Base-by-base conservation (phyloP, 495 filamentous ascomycete species). In the Penicillium flavigenum region DNA sequence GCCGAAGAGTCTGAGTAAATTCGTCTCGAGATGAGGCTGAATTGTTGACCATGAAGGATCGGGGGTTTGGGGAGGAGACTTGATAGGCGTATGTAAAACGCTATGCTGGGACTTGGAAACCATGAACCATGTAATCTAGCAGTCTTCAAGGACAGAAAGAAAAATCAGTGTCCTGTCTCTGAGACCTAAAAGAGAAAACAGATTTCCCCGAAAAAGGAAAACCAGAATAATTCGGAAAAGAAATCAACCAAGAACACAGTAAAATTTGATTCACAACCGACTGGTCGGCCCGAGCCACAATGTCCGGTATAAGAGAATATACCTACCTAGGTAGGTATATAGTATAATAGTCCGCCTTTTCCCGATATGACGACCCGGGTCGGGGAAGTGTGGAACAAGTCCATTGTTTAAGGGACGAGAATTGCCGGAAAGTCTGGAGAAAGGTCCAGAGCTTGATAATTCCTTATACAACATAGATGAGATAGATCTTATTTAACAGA, bases 1-100 rank as follows among this genome's bases (percentile, higher is more conserved):
- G 88, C 85, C 57, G 81, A 83, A 68, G 69, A 76, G 74, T 69
- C 70, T 44, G 76, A 76, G 65, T 82, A 79, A 73, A 70, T 58
- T 32, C 16, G 19, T 60, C 22, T 46, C 39, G 57, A 55, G 58
- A 63, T 56, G 54, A 47, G 32, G 3, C 24, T 20, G 22, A 39
- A 26, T 29, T 55, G 32, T 59, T 51, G 58, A 45, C 54, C 54
- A 50, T 52, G 52, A 58, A 57, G 57, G 49, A 36, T 38, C 51
- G 50, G 54, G 49, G 52, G 9, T 17, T 59, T 57, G 44, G 22
- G 46, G 27, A 29, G 50, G 31, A 47, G 32, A 54, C 58, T 34
- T 38, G 56, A 51, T 48, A 42, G 54, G 54, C 27, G 53, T 55
- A 27, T 64, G 26, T 54, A 55, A 58, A 47, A 62, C 57, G 62